Conservation (phyloP, 2,329 filamentous ascomycete species). For the Fusarium sp. region DNA sequence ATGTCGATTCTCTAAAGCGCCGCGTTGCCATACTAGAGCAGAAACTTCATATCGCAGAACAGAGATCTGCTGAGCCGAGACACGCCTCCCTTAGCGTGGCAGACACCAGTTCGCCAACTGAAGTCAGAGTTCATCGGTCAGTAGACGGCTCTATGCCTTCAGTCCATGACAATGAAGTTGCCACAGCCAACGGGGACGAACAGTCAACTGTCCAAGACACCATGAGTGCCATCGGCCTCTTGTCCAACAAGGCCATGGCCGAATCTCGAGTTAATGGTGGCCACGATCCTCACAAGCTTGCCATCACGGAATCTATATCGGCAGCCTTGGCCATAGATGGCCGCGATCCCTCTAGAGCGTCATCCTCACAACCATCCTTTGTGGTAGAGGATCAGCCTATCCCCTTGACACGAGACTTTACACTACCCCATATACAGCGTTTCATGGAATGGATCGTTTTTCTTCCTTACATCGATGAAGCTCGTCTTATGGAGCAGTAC, state of each 20-base stretch:
- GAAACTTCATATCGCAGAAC: constrained; percentile 15
- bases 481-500: constrained; percentile 8
- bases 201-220: constrained; percentile 30
- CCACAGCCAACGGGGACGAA: not conserved
- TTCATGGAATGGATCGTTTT: constrained; percentile 16
- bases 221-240: constrained; percentile 27
- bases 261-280: constrained; percentile 13
- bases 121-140: not conserved
- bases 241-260: constrained; percentile 27
- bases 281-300: constrained; percentile 11
- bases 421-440: not conserved
- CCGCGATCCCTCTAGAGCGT: constrained; percentile 7
- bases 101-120: not conserved
- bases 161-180: fast-evolving
- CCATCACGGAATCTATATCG: constrained; percentile 12
- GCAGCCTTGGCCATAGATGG: constrained; percentile 27
- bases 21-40: constrained; percentile 19
- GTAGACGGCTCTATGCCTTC: not conserved
- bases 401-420: not conserved
- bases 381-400: not conserved
- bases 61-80: not conserved
- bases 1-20: constrained; percentile 16
- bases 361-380: not conserved
- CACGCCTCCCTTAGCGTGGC: not conserved
- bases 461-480: constrained; percentile 12